Percentiles rank a stretch among this genome's conserved stretches.
Evolutionary conservation across 495 filamentous ascomycete genomes (phyloP).

Genomic region (Neurospora sp.): DNA sequence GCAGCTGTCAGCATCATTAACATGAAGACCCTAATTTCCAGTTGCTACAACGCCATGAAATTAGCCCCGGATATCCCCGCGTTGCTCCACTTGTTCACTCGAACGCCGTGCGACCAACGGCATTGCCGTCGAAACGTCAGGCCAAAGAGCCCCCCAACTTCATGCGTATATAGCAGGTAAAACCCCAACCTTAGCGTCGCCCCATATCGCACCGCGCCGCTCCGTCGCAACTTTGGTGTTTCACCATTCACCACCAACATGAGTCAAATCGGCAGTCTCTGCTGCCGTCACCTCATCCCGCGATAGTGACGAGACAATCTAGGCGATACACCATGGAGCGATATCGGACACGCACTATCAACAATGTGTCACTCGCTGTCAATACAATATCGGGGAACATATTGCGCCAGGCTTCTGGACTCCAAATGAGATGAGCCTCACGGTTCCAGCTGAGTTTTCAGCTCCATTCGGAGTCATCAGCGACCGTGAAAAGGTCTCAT

Average conservation of each 20-base stretch:
- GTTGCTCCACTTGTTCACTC: neutral
- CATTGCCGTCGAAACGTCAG: neutral
- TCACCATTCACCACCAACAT: neutral
- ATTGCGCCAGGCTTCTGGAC: neutral
- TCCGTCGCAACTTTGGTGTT: no score
- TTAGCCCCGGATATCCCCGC: neutral
- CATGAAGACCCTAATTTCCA: neutral
- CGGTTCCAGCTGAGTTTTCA: neutral
- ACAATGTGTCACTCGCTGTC: neutral
- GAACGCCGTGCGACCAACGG: neutral
- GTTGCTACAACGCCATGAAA: neutral
- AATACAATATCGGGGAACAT: neutral
- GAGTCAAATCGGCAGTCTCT: neutral
- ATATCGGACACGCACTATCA: neutral
- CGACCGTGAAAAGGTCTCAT: neutral
- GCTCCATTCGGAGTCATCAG: neutral
- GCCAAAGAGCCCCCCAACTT: no score
- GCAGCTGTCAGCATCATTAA: neutral
- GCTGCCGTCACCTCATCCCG: neutral
- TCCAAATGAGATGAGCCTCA: neutral
- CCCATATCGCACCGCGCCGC: neutral
- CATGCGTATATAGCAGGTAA: neutral
- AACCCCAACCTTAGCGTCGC: neutral
- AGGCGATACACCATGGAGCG: no score
- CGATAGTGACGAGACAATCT: neutral